Evolutionary conservation across 169 alveolate species (phyloP), one percentile per base, ranked within the genome.

Genomic region (Eimeria acervulina): DNA sequence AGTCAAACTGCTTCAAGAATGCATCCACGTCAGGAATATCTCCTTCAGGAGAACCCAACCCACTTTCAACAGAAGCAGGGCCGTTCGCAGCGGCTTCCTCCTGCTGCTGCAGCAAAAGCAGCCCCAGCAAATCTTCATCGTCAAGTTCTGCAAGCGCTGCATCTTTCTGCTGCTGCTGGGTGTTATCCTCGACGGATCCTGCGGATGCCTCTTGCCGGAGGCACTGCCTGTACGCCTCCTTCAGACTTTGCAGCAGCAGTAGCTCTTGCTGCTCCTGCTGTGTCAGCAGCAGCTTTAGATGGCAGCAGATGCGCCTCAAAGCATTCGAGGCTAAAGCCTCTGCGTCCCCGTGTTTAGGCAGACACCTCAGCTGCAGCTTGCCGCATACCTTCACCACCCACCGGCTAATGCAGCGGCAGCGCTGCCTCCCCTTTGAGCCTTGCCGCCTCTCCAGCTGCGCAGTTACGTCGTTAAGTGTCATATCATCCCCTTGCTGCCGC

Each of bases 311-410:
- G 38, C 90, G 90, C 42, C 90, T 84, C 80, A 90, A 38, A 78
- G 87, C 87, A 51, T 90, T 90, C 42, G 90, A 68, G 36, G 88
- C 88, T 42, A 63, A 36, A 15, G n/a, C 59, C 36, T 52, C 87
- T 33, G 55, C 95, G 40, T 70, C 90, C 15, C 83, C 90, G 74
- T 70, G 70, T 21, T 40, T 72, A n/a, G 95, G 95, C 74, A 90
- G 95, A n/a, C 76, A 42, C 78, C 83, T 44, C 78, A 90, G 63
- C 61, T 90, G 95, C 44, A 90, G 89, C 88, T 74, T 70, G 33
- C 95, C 72, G 42, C 95, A 90, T 55, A 90, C 84, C 55, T 78
- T 44, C 36, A 74, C 95, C 59, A 90, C 89, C 95, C 95, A 90
- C 61, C 87, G 83, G 89, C 90, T 78, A 36, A 90, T 38, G 47